Conservation (phyloP, 2,329 filamentous ascomycete species). For the Colletotrichum liriopes region DNA sequence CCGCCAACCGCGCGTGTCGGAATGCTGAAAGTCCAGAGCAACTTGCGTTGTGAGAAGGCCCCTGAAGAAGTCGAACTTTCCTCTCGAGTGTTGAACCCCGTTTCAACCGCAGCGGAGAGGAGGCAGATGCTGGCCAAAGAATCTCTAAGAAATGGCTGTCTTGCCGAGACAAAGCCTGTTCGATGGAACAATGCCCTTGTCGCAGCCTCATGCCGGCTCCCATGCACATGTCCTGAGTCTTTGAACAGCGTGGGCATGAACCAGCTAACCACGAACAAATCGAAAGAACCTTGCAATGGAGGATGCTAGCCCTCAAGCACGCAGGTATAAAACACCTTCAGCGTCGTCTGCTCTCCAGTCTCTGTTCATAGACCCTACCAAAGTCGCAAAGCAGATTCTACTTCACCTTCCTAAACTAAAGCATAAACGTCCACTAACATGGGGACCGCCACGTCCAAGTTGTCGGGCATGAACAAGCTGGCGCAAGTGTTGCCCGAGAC, state of each 20-base stretch:
- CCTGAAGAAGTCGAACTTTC: too few species aligned
- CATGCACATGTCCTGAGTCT: not conserved
- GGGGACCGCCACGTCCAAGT: not conserved
- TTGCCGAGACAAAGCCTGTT: not conserved
- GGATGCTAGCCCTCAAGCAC: not conserved
- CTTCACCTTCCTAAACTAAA: not conserved
- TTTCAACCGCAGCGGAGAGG: not conserved
- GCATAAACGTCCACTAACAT: not conserved
- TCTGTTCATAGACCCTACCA: not conserved
- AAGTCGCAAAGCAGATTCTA: not conserved
- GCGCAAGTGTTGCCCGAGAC: not conserved
- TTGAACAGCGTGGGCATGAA: not conserved
- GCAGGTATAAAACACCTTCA: not conserved
- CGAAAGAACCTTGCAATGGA: not conserved
- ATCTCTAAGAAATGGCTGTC: not conserved
- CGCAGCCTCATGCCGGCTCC: not conserved
- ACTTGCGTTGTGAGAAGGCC: too few species aligned
- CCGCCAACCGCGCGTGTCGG: too few species aligned
- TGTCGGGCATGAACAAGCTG: not conserved
- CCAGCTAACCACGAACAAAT: not conserved
- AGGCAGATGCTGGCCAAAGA: not conserved
- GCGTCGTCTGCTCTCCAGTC: not conserved
- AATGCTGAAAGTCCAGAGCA: too few species aligned
- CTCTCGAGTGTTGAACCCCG: not conserved
- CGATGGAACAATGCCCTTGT: not conserved